phyloP scores from a whole-genome alignment of 225 moss, liverwort and hornwort genomes.

The Neckera pumila region DNA sequence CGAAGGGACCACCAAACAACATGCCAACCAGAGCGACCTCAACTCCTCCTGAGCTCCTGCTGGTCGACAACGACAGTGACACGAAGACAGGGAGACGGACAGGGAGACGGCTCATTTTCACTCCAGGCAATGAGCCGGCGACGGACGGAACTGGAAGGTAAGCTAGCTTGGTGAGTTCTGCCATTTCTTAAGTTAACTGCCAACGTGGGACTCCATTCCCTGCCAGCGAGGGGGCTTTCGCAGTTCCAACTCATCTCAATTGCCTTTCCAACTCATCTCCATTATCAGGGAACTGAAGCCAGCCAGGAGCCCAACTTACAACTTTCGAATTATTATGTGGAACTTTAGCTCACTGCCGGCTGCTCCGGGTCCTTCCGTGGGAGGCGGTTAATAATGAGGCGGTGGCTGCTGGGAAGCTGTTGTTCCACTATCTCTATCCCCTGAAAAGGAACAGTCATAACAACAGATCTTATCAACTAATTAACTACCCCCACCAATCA shows the following conservation, averaged over 20 bases:
- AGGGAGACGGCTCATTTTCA: background rate
- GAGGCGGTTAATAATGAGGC: background rate
- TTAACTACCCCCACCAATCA: no score
- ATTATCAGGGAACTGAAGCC: background rate
- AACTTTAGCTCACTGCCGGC: no score
- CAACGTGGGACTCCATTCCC: background rate
- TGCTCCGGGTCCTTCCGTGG: no score
- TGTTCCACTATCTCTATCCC: background rate
- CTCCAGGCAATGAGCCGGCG: background rate
- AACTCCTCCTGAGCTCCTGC: background rate
- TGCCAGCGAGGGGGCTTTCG: background rate
- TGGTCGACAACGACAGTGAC: background rate
- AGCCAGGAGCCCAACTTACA: background rate
- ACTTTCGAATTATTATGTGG: background rate
- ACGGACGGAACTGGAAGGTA: background rate
- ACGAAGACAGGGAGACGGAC: background rate
- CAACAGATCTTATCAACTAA: no score
- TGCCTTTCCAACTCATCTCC: background rate
- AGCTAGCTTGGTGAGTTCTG: background rate
- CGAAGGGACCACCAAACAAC: background rate
- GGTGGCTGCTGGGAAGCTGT: background rate
- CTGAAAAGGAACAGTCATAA: no score
- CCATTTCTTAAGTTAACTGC: background rate
- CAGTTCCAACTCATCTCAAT: background rate
- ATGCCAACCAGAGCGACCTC: background rate